Evolutionary conservation across 2,329 filamentous ascomycete species (phyloP), one percentile per base, ranked within the genome.

Genomic region (Aurifilum marmelostoma): DNA sequence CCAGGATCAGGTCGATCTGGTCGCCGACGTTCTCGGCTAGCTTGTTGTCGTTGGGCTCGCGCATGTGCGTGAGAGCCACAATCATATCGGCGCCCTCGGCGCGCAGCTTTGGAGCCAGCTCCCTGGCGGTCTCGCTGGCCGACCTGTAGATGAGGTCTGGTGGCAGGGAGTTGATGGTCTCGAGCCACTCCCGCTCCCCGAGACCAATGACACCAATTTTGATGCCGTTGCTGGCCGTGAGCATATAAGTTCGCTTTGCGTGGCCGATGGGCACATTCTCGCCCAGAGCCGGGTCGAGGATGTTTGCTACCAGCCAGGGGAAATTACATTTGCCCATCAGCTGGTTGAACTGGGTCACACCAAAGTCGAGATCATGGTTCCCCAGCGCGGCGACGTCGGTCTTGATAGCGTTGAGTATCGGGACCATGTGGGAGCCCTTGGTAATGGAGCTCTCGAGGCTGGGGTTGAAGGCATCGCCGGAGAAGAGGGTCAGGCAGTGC

Each of bases 351-450:
- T 97, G 93, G 67, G 86, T 85, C 54, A 97, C 91, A 16, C 94
- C 94, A 79, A 97, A 97, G 81, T 97, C 94, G 66, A 97, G 88
- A 77, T 97, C 94, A 78, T 97, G 94, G 77, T 97, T 97, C 70
- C 93, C 93, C 63, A 97, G 85, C 77, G 92, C 94, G n/a, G 93
- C 91, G 58, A 90, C 91, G 76, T 92, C 87, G 0, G 92, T 96
- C 4, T 90, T 89, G 73, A 94, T 88, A 32, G 85, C 83, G 77
- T 97, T 97, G 60, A 97, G 80, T 12, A 96, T 85, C 0, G 93
- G 91, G 12, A 97, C 89, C 94, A 97, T 97, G 79, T 97, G 94
- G 73, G 89, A 85, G 60, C 89, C 94, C 81, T 97, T 97, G 2
- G 94, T 97, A 43, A 97, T 89, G 24, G 91, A 92, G 75, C 91